Evolutionary conservation across 177 flowering plant genomes (phyloP), one percentile per base, ranked within the genome.

Genomic region (Vitis hybrid): DNA sequence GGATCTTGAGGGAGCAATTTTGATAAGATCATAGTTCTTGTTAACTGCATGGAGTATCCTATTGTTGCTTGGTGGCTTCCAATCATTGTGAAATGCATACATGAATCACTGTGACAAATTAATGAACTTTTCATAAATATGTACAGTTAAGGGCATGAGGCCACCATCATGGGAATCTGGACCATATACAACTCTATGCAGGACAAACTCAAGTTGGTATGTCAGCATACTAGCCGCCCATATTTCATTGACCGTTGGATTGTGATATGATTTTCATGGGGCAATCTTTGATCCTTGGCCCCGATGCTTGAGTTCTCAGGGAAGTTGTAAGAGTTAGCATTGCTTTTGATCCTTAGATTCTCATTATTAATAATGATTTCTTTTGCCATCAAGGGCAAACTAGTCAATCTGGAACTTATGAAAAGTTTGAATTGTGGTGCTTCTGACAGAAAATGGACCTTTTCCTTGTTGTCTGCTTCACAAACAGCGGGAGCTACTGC

Each of bases 271-370:
- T 17, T 21, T 72, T 51, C 32, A 30, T 70, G 52, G 57, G 56
- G 73, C 55, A 56, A 56, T 64, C 24, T 56, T 64, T 64, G 64
- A 68, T 40, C 19, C 12, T 70, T 62, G 67, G 67, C 46, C 46
- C 46, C 8, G 0, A 40, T 40, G 46, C 46, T 40, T 40, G 46
- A 40, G 46, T 14, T 35, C 67, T 71, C 17, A 54, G 59, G 49
- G 13, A 17, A 62, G 27, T 62, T 52, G 57, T 6, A 49, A 35
- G 56, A 50, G 30, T 50, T 40, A 40, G 46, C 6, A 40, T 40
- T 69, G 18, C 40, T 55, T 70, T 62, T 48, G 17, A 7, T 59
- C 52, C 46, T 51, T 6, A 51, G 62, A 46, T 64, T 62, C 9
- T 40, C 58, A 40, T 54, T 51, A 52, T 60, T 61, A 17, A 6